Evolutionary conservation across 2,329 filamentous ascomycete genomes (phyloP).

Genomic region (Penicillium sp.): DNA sequence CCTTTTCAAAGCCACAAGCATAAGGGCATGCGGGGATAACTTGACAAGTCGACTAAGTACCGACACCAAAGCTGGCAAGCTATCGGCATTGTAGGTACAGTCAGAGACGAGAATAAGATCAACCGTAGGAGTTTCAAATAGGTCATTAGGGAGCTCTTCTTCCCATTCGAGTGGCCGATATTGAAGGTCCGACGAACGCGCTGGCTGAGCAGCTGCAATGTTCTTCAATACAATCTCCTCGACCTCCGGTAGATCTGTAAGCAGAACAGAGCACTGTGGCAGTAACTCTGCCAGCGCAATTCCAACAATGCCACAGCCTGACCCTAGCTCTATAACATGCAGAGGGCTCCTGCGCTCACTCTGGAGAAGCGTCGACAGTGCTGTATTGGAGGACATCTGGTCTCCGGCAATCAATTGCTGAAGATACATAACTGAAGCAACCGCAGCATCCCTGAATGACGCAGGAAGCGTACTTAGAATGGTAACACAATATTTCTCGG

Average conservation of each 20-base stretch:
- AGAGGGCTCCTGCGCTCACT: slow-evolving; percentile 39
- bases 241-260: slow-evolving; percentile 71
- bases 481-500: not conserved
- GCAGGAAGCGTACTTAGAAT: slow-evolving; percentile 18
- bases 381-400: slow-evolving; percentile 27
- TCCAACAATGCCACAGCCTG: slow-evolving; percentile 71
- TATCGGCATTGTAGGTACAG: slow-evolving; percentile 75
- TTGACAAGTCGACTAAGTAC: slow-evolving; percentile 58
- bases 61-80: slow-evolving; percentile 65
- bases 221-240: slow-evolving; percentile 65
- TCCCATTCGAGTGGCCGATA: slow-evolving; percentile 69
- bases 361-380: slow-evolving; percentile 40
- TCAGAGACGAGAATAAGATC: slow-evolving; percentile 71
- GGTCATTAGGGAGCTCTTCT: slow-evolving; percentile 51
- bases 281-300: slow-evolving; percentile 64
- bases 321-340: slow-evolving; percentile 67
- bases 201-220: slow-evolving; percentile 50
- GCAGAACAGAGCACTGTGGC: slow-evolving; percentile 57
- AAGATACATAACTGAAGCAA: slow-evolving; percentile 61
- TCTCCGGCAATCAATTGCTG: slow-evolving; percentile 47
- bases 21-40: slow-evolving; percentile 54
- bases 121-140: slow-evolving; percentile 42
- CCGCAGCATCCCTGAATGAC: slow-evolving; percentile 59
- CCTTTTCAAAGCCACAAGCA: slow-evolving; percentile 69
- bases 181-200: slow-evolving; percentile 47